Base-by-base conservation (phyloP, 1,139 yeast genomes). In the Yamadazyma taylorii region DNA sequence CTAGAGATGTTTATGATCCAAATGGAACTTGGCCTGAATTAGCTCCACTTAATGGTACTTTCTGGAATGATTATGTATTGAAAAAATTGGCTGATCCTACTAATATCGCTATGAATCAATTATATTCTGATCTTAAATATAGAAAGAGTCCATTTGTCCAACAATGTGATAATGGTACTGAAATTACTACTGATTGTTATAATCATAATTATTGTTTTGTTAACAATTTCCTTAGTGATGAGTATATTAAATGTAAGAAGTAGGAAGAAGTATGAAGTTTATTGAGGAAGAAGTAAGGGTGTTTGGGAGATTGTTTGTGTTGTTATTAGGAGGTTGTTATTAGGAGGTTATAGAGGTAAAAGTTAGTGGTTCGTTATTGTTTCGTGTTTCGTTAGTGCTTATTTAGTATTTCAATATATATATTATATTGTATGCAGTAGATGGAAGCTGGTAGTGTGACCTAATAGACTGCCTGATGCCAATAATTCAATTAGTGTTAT, bases 21-120 rank as follows among this genome's bases (percentile, higher is more conserved):
- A 53, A 66, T 9, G 49, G 52, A 1, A 53, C 65, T n/a, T 78
- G 83, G 83, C 82, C 82, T 17, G 41, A 37, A 12, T 43, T 53
- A 9, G 61, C 80, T 5, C 81, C 84, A 11, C 60, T 78, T 46
- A 78, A 78, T 50, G 83, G 75, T 23, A 70, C 79, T 12, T 78
- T 77, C 63, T 78, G 83, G 82, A 73, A 78, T 47, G 51, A 52
- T 24, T 58, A 53, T 36, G 71, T 69, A 24, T 61, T 65, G 24
- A 42, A 52, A 43, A 63, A 53, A 51, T 66, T 61, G 40, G 5
- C 30, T 3, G 27, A 37, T 21, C 17, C 24, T 14, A 25, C 25
- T 12, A 24, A 37, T 17, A 33, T 37, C 14, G 37, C 25, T 4
- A 10, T 19, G 17, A 30, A 37, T 19, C 40, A 37, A 23, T 24